Evolutionary conservation across 2,329 filamentous ascomycete genomes (phyloP).

Genomic region (Fusarium proliferatum): DNA sequence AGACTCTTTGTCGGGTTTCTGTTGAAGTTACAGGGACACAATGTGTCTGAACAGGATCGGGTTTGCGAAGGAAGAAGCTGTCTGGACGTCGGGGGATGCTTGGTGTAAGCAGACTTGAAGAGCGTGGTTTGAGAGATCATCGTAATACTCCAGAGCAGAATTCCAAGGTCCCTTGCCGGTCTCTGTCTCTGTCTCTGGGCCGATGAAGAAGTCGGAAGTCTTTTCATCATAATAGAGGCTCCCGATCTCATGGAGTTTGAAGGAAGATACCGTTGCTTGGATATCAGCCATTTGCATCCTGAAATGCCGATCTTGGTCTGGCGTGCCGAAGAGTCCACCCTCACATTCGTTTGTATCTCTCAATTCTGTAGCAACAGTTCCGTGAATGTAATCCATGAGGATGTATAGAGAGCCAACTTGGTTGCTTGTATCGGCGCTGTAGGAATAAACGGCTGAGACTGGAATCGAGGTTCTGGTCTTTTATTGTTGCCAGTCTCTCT

Average conservation of each 20-base stretch:
- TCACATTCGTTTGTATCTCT: background rate
- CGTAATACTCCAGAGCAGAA: background rate
- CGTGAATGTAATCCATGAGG: background rate
- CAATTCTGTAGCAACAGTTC: background rate
- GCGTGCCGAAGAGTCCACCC: background rate
- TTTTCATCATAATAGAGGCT: background rate
- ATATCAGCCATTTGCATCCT: background rate
- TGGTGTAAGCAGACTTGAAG: background rate
- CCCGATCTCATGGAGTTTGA: background rate
- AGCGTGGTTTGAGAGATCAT: background rate
- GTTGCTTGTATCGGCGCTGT: background rate
- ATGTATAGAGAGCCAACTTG: background rate
- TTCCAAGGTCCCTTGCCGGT: background rate
- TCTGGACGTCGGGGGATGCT: background rate
- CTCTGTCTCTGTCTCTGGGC: background rate
- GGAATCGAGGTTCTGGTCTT: background rate
- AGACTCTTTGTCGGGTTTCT: fast-evolving
- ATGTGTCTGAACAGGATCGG: background rate
- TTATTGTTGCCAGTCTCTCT: too few species aligned
- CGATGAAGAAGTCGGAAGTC: background rate
- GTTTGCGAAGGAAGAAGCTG: background rate
- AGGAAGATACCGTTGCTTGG: background rate
- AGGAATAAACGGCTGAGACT: background rate
- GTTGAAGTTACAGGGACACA: background rate
- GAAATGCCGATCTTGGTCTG: background rate